phyloP scores from a whole-genome alignment of 495 filamentous ascomycete species.

The Haplographium delicatum region DNA sequence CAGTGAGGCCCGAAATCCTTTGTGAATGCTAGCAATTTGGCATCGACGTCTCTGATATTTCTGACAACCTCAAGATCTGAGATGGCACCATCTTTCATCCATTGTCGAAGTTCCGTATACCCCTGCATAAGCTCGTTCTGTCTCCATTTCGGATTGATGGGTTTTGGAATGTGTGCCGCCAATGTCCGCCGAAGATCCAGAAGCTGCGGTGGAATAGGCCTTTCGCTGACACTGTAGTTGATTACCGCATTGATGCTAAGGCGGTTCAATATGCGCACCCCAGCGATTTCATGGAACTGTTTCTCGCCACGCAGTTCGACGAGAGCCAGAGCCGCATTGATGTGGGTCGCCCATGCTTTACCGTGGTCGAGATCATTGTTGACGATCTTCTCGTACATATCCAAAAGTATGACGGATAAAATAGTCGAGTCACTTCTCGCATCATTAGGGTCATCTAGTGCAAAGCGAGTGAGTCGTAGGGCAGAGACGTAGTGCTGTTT shows the following conservation, averaged over 20 bases:
- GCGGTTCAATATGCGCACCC: background rate
- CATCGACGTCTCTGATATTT: background rate
- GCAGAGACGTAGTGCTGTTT: conserved; percentile 1
- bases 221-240: background rate
- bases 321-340: conserved; percentile 51
- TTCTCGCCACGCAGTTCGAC: conserved; percentile 49
- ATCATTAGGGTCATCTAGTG: conserved; percentile 18
- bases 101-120: background rate
- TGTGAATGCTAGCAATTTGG: background rate
- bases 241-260: conserved; percentile 1
- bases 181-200: background rate
- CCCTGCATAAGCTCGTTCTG: background rate
- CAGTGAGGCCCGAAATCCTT: background rate
- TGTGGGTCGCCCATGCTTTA: conserved; percentile 50
- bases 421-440: conserved; percentile 48
- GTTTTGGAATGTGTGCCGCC: background rate
- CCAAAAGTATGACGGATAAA: conserved; percentile 53
- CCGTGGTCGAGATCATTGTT: conserved; percentile 28
- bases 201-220: background rate
- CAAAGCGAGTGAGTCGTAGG: conserved; percentile 17
- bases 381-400: conserved; percentile 47
- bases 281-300: conserved; percentile 39
- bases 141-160: conserved; percentile 2
- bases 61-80: background rate
- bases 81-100: background rate